A percentile compares a stretch with the other conserved stretches of the same genome.
These are phyloP conservation scores for Vitis hybrid DNA, from an alignment of 177 flowering plant species.

Conservation along the genomic window DNA sequence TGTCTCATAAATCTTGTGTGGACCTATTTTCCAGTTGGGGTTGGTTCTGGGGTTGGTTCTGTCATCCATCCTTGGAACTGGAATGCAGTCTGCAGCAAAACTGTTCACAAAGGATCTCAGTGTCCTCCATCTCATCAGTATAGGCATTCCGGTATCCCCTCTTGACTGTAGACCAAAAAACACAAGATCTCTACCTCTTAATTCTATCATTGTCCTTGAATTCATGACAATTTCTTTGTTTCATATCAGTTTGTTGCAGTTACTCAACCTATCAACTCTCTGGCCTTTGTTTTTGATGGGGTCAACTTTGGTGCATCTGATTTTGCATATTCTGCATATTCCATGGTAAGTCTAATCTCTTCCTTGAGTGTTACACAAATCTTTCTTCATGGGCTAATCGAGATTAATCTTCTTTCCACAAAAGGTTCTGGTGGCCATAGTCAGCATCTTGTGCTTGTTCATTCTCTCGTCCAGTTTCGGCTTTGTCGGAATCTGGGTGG, in stretches of 20 bases:
- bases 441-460: too few species aligned
- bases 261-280: too few species aligned
- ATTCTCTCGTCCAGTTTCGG: too few species aligned
- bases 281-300: too few species aligned
- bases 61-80: too few species aligned
- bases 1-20: background rate
- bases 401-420: slow-evolving; percentile 8
- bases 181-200: slow-evolving; percentile 5
- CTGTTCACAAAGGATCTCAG: too few species aligned
- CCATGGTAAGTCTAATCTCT: slow-evolving; percentile 27
- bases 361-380: background rate
- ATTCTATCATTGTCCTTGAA: slow-evolving; percentile 6
- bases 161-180: slow-evolving; percentile 7
- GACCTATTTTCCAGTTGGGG: slow-evolving; percentile 17
- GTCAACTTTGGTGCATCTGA: too few species aligned
- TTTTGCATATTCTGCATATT: too few species aligned
- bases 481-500: too few species aligned
- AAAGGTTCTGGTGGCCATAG: too few species aligned
- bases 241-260: slow-evolving; percentile 33
- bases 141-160: slow-evolving; percentile 51
- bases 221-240: slow-evolving; percentile 3
- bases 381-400: background rate
- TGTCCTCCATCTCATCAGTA: too few species aligned
- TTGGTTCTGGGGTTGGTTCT: too few species aligned
- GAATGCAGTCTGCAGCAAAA: slow-evolving; percentile 3